Base-by-base conservation (phyloP, 208 protist species). In the Wallacemonas sp. region DNA sequence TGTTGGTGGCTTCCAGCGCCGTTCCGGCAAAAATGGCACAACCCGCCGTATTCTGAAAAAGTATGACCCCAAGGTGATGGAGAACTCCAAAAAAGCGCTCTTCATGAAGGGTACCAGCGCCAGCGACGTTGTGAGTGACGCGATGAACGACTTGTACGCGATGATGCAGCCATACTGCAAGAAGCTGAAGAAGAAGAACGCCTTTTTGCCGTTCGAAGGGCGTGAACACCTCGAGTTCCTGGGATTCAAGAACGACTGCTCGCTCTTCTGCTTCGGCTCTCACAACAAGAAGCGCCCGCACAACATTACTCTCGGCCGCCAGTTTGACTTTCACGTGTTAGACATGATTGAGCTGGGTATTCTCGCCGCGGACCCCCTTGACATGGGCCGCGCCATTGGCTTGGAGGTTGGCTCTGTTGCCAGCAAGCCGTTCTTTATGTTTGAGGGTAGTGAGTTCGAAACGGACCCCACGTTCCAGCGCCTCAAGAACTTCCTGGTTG, bases 191-290 rank as follows among this genome's bases (percentile, higher is more conserved):
- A 95, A 97, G 70, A 83, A 84, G 33, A 95, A 95, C 61, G 87
- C 72, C 3, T 95, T 97, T 63, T 65, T 80, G 29, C 89, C 92
- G 11, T 97, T 97, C 56, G 92, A 97, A 23, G 79, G 83, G 0
- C 74, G 81, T 19, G 76, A 94, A 76, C 85, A 95, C 48, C 52
- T 97, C 4, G 87, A 97, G 75, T 95, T 95, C 62, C 73, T 95
- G 34, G 85, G 88, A 29, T 95, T 94, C 72, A 97, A 97, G 67
- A 97, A 97, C 65, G 92, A 97, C 76, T 95, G 85, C 80, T 94
- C 87, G 0, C 76, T 97, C 21, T 95, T 97, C 58, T 90, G 81
- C 69, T 95, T 97, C 60, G 81, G 83, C 0, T 85, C 75, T 2
- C 77, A 92, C 75, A 93, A 75, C 74, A 95, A 97, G 70, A 97